Percentiles rank a stretch among this genome's conserved stretches.
Evolutionary conservation across 2,329 filamentous ascomycete genomes (phyloP).

Genomic region (Fusarium goolgardi): DNA sequence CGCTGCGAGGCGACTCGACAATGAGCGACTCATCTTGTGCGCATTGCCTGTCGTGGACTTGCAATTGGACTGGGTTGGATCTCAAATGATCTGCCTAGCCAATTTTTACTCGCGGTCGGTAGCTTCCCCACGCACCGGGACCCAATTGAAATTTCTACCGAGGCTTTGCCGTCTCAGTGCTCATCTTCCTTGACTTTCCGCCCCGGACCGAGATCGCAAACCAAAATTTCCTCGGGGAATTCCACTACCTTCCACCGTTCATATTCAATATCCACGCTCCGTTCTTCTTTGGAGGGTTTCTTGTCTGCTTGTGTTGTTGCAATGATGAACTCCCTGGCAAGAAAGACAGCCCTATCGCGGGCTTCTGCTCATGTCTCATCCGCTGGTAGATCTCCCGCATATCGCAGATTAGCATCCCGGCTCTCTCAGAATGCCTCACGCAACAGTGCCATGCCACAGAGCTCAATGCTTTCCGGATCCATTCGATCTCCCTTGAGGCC

Average conservation of each 20-base stretch:
- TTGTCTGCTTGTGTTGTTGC: conserved; percentile 41
- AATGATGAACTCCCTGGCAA: conserved; percentile 61
- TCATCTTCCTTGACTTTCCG: conserved; percentile 48
- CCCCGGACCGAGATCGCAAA: conserved; percentile 53
- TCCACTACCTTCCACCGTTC: conserved; percentile 47
- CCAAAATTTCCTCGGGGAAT: conserved; percentile 54
- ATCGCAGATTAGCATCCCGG: conserved; percentile 59
- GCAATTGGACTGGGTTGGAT: conserved; percentile 19
- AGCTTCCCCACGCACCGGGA: conserved; percentile 22
- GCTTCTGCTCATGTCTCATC: conserved; percentile 55
- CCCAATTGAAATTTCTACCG: conserved; percentile 42
- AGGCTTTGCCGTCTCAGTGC: conserved; percentile 52
- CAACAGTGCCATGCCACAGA: conserved; percentile 46
- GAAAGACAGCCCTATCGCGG: conserved; percentile 57
- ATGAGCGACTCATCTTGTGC: conserved; percentile 58
- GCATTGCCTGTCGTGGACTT: conserved; percentile 45
- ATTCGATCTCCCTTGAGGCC: conserved; percentile 58
- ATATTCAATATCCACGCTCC: conserved; percentile 44
- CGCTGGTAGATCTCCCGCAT: conserved; percentile 60
- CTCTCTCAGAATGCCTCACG: conserved; percentile 48
- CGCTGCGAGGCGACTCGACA: conserved; percentile 58
- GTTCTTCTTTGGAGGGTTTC: conserved; percentile 48
- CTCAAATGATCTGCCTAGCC: conserved; percentile 35
- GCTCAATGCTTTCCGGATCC: conserved; percentile 45
- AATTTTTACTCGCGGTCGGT: conserved; percentile 45